Percentiles rank a stretch among this genome's conserved stretches.
Evolutionary conservation across 1,139 yeast species (phyloP).

Genomic region (Pichia inconspicua): DNA sequence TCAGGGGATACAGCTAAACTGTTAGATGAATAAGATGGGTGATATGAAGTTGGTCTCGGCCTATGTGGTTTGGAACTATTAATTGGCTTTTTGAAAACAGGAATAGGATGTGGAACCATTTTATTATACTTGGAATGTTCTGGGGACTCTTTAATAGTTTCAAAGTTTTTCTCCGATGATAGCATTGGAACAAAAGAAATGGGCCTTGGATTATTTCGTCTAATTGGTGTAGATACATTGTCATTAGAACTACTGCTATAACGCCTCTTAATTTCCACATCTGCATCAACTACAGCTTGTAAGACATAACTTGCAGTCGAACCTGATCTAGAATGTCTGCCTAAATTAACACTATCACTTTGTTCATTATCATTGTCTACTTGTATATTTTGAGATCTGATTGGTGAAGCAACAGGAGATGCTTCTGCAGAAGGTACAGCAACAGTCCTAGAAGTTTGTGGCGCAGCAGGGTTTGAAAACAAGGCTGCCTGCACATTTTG

Average conservation of each 20-base stretch:
- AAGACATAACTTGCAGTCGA: conserved; percentile 56
- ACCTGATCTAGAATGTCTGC: conserved; percentile 26
- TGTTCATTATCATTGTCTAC: neutral
- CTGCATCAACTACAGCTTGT: conserved; percentile 60
- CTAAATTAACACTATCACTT: neutral
- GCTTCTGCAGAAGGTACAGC: conserved; percentile 36
- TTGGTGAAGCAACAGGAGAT: conserved; percentile 22
- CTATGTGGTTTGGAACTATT: conserved; percentile 32
- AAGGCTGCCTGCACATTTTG: conserved; percentile 34
- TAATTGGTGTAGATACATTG: conserved; percentile 11
- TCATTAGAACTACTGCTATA: conserved; percentile 22
- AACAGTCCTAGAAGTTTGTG: conserved; percentile 48
- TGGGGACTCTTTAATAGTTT: conserved; percentile 27
- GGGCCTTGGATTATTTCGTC: conserved; percentile 14
- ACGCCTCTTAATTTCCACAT: conserved; percentile 32
- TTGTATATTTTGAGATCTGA: conserved; percentile 7
- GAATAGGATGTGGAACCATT: conserved; percentile 22
- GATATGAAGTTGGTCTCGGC: conserved; percentile 77
- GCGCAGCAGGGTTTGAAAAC: conserved; percentile 41
- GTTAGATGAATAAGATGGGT: conserved; percentile 42
- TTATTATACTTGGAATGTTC: conserved; percentile 14
- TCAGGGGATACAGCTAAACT: conserved; percentile 20
- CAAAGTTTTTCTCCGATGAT: conserved; percentile 17
- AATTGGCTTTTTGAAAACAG: conserved; percentile 16
- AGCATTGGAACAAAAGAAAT: conserved; percentile 14